Percentiles rank a stretch among this genome's conserved stretches.
Conservation (phyloP, 2,329 filamentous ascomycete species). For the Waltergamsia citrina region DNA sequence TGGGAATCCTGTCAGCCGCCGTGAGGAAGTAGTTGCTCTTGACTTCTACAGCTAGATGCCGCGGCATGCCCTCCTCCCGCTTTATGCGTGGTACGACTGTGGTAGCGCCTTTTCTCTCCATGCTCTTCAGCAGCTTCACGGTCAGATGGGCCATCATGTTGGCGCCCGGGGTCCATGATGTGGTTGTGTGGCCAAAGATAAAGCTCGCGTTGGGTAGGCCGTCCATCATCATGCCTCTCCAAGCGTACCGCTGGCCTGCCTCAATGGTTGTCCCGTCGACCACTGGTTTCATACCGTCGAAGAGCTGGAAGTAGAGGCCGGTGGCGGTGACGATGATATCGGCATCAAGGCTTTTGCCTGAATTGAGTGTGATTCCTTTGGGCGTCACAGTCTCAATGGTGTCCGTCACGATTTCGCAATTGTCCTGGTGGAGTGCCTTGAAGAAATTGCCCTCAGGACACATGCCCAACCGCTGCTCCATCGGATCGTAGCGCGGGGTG, state of each 20-base stretch:
- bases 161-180: conserved; percentile 54
- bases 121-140: conserved; percentile 40
- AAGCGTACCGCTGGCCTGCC: conserved; percentile 39
- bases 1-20: conserved; percentile 23
- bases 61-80: conserved; percentile 12
- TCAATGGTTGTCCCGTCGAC: conserved; percentile 41
- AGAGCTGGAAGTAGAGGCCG: conserved; percentile 47
- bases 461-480: conserved; percentile 68
- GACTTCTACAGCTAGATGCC: conserved; percentile 14
- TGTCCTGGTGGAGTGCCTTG: conserved; percentile 26
- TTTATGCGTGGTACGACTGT: conserved; percentile 34
- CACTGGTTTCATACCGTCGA: conserved; percentile 36
- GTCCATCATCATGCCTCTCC: conserved; percentile 53
- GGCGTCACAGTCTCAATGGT: conserved; percentile 35
- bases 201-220: conserved; percentile 50
- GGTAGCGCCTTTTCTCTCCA: conserved; percentile 35
- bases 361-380: conserved; percentile 30
- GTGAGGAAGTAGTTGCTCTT: conserved; percentile 24
- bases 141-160: conserved; percentile 28
- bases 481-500: conserved; percentile 50
- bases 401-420: conserved; percentile 34
- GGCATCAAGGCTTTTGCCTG: conserved; percentile 38
- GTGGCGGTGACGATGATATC: conserved; percentile 61
- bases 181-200: conserved; percentile 54
- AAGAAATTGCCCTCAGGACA: conserved; percentile 44